A percentile compares a stretch with the other conserved stretches of the same genome.
phyloP scores from a whole-genome alignment of 116 monocot genomes.

The Zostera marina region DNA sequence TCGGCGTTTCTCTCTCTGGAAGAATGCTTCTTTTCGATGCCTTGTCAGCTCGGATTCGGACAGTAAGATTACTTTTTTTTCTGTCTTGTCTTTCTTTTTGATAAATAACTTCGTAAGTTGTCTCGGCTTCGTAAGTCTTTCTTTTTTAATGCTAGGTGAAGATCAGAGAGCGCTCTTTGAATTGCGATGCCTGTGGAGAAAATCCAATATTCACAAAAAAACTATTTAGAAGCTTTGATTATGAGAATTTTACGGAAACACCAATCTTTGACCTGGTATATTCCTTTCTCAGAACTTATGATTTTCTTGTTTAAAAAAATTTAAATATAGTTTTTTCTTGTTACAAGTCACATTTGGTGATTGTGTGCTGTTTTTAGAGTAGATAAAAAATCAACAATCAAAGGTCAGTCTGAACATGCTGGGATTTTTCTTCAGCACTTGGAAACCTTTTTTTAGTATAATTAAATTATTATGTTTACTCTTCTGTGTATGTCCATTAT shows the following conservation, averaged over 20 bases:
- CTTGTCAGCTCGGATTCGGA: conserved; percentile 62
- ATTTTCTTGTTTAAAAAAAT: not conserved
- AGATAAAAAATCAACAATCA: no score
- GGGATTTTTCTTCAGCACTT: no score
- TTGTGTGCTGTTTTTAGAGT: no score
- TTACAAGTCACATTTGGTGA: no score
- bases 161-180: conserved; percentile 56
- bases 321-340: no score
- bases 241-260: conserved; percentile 84
- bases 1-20: conserved; percentile 75
- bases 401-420: no score
- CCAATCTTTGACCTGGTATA: conserved; percentile 85
- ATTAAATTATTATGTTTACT: not conserved
- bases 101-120: no score
- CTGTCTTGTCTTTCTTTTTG: no score
- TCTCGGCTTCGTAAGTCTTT: not conserved
- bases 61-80: conserved; percentile 24
- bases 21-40: conserved; percentile 98
- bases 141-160: conserved; percentile 45
- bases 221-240: conserved; percentile 62
- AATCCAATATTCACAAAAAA: conserved; percentile 42
- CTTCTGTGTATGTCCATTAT: not conserved
- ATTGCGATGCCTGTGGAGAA: conserved; percentile 67
- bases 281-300: conserved; percentile 2
- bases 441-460: not conserved